Evolutionary conservation across 2,329 filamentous ascomycete species (phyloP).

Genomic region (Beauveria varroae): DNA sequence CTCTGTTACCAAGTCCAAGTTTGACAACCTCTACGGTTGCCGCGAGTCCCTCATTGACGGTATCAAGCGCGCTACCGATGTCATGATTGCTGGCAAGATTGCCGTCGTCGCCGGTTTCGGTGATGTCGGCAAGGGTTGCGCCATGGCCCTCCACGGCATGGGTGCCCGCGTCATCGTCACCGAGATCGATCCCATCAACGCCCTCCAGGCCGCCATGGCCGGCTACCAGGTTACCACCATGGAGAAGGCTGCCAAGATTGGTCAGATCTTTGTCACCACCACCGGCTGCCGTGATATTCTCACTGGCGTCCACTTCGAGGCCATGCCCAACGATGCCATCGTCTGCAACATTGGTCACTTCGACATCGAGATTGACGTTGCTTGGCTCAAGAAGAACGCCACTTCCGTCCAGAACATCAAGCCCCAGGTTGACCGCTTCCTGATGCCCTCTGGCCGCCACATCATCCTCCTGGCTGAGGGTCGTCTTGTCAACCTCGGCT

Average conservation of each 20-base stretch:
- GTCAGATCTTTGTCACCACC: constrained; percentile 99
- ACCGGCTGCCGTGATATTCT: constrained; percentile 99
- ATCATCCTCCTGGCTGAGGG: constrained; percentile 98
- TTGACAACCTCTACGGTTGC: constrained; percentile 99
- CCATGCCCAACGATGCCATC: constrained; percentile 95
- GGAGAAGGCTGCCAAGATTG: constrained; percentile 83
- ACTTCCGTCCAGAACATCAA: constrained; percentile 96
- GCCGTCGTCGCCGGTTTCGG: constrained; percentile 96
- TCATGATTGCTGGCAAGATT: constrained; percentile 99
- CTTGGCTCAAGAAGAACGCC: constrained; percentile 97
- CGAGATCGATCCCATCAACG: constrained; percentile 98
- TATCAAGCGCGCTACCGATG: constrained; percentile 99
- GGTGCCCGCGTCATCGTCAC: constrained; percentile 94
- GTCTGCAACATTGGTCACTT: constrained; percentile 99
- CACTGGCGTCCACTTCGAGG: constrained; percentile 83
- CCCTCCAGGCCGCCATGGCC: constrained; percentile 95
- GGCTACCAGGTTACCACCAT: constrained; percentile 96
- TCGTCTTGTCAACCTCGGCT: constrained; percentile 98
- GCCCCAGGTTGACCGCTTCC: constrained; percentile 98
- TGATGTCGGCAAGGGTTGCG: constrained; percentile 98
- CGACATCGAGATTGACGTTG: constrained; percentile 99
- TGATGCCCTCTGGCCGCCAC: constrained; percentile 87
- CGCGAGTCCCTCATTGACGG: constrained; percentile 97
- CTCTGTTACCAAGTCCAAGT: constrained; percentile 99
- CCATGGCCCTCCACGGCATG: constrained; percentile 92